Conservation (phyloP, 2,329 filamentous ascomycete genomes). For the Hypoxylon sp. region DNA sequence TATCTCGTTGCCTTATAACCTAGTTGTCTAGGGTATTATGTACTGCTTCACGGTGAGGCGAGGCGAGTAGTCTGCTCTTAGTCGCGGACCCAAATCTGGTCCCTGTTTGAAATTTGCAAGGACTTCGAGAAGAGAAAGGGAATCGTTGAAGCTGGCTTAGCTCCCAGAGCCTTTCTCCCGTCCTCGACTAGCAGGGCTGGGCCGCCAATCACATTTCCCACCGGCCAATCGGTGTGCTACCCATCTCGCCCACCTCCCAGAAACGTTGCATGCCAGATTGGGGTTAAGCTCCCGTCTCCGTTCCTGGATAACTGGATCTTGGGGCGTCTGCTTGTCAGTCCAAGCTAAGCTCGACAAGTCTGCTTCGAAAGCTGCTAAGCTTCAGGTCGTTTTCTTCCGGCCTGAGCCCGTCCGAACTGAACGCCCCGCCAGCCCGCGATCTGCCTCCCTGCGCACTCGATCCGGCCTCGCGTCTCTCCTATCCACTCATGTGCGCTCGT, state of each 20-base stretch:
- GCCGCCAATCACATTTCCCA: constrained; percentile 34
- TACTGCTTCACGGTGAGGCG: background rate
- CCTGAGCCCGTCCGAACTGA: no score
- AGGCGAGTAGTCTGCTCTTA: constrained; percentile 2
- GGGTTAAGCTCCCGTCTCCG: constrained; percentile 28
- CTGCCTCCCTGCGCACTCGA: background rate
- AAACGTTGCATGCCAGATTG: constrained; percentile 23
- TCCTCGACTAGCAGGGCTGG: constrained; percentile 11
- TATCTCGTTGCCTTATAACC: no score
- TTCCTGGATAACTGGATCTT: constrained; percentile 36
- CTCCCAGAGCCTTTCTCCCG: no score
- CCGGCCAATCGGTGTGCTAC: constrained; percentile 16
- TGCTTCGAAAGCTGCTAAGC: constrained; percentile 23
- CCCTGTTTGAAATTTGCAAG: constrained; percentile 9
- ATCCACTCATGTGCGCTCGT: constrained; percentile 34
- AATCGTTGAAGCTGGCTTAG: constrained; percentile 14
- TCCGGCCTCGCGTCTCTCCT: constrained; percentile 9
- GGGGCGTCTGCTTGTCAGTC: no score
- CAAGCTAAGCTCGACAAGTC: no score
- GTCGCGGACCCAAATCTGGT: constrained; percentile 6
- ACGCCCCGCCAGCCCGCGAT: background rate
- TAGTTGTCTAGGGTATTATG: background rate
- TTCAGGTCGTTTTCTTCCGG: constrained; percentile 29
- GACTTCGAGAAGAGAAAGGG: background rate
- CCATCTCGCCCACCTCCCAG: no score